These are phyloP conservation scores for Rhododendron mucronatum DNA, from an alignment of 148 eudicot genomes.

Conservation along the genomic window DNA sequence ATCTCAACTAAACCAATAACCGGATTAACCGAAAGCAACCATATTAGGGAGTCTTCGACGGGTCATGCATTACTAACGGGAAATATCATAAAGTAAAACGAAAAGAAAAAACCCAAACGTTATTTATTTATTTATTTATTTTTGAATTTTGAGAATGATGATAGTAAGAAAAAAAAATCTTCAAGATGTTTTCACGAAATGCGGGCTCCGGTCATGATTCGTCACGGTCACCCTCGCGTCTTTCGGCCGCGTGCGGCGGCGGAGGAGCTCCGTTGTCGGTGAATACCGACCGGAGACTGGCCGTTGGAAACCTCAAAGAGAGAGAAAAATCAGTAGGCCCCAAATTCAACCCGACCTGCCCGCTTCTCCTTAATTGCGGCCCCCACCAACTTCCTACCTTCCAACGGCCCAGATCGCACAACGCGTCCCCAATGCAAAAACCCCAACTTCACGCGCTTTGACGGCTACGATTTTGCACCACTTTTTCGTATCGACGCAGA, in stretches of 20 bases:
- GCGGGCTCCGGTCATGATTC: not conserved
- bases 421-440: constrained; percentile 7
- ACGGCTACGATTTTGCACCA: constrained; percentile 29
- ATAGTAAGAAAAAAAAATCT: too few relatives aligned
- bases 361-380: not conserved
- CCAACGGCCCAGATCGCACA: constrained; percentile 21
- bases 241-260: not conserved
- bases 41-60: too few relatives aligned
- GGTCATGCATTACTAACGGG: too few relatives aligned
- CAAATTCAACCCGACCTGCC: not conserved
- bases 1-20: too few relatives aligned
- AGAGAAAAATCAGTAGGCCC: not conserved
- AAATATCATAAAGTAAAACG: too few relatives aligned
- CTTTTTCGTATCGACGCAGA: not conserved
- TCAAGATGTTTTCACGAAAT: not conserved
- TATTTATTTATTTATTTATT: too few relatives aligned
- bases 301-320: not conserved
- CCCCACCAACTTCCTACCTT: not conserved
- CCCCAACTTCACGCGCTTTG: not conserved
- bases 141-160: not conserved
- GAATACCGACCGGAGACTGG: not conserved
- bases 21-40: too few relatives aligned
- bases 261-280: not conserved
- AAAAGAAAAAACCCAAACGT: too few relatives aligned
- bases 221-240: not conserved